phyloP scores from a whole-genome alignment of 345 rosid genomes.

The Lumnitzera littorea region DNA sequence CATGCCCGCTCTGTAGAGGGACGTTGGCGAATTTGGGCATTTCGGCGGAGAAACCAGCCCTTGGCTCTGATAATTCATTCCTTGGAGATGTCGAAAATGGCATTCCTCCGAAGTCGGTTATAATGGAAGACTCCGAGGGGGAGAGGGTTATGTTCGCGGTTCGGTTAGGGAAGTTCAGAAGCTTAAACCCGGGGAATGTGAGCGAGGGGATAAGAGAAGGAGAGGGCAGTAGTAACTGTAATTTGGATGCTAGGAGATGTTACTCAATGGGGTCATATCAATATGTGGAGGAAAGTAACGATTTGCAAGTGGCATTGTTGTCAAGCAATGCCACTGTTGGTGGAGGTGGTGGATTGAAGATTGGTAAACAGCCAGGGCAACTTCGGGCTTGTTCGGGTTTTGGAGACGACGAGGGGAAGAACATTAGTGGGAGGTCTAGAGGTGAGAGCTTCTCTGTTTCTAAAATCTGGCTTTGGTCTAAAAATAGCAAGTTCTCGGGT shows the following conservation, averaged over 20 bases:
- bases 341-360: conserved; percentile 2
- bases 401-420: conserved; percentile 35
- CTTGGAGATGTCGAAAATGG: conserved; percentile 16
- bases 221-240: conserved; percentile 25
- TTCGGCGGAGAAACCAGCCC: conserved; percentile 17
- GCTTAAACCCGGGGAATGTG: conserved; percentile 26
- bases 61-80: conserved; percentile 13
- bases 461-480: conserved; percentile 66
- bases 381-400: conserved; percentile 7
- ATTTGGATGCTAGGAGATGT: conserved; percentile 55
- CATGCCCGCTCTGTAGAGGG: conserved; percentile 69
- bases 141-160: conserved; percentile 45
- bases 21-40: conserved; percentile 26
- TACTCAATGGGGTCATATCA: conserved; percentile 65
- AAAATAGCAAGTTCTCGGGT: conserved; percentile 26
- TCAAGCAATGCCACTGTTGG: conserved; percentile 9
- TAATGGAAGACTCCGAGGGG: conserved; percentile 7
- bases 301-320: conserved; percentile 39
- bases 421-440: conserved; percentile 26
- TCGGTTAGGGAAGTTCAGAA: conserved; percentile 52
- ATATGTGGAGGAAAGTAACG: conserved; percentile 41
- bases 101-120: conserved; percentile 22
- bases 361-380: conserved; percentile 6
- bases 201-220: conserved; percentile 22
- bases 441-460: conserved; percentile 54